phyloP scores from a whole-genome alignment of 352 stramenopile genomes.

The Phytopythium helicoides region DNA sequence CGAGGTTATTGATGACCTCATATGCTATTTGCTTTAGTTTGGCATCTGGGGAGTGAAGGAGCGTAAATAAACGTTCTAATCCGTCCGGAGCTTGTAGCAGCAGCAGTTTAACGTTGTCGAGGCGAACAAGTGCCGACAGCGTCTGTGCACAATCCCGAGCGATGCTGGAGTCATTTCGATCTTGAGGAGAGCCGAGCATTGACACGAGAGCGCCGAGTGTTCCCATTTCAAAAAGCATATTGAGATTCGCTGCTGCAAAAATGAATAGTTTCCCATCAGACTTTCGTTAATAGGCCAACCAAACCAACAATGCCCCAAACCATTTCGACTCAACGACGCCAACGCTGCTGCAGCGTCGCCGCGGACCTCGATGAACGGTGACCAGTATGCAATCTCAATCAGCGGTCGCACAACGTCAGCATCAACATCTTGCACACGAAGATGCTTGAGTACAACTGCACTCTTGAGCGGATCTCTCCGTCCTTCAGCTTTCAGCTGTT shows the following conservation, averaged over 20 bases:
- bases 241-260: constrained; percentile 70
- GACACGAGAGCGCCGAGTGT: constrained; percentile 71
- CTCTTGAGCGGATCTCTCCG: constrained; percentile 27
- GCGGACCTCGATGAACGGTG: constrained; percentile 74
- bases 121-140: constrained; percentile 51
- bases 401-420: constrained; percentile 66
- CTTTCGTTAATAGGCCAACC: neutral
- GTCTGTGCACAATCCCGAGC: constrained; percentile 64
- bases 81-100: constrained; percentile 65
- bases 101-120: constrained; percentile 52
- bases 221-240: constrained; percentile 63
- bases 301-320: constrained; percentile 27
- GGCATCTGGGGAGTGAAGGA: constrained; percentile 51
- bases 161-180: constrained; percentile 55
- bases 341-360: constrained; percentile 75
- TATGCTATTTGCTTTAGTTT: constrained; percentile 53
- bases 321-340: constrained; percentile 69
- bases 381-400: constrained; percentile 89
- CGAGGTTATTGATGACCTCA: constrained; percentile 57
- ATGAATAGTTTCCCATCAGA: too few relatives aligned
- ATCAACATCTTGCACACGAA: constrained; percentile 52
- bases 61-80: constrained; percentile 64
- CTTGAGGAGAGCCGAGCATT: constrained; percentile 53
- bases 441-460: constrained; percentile 23
- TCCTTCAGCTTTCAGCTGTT: constrained; percentile 9